Base-by-base conservation (phyloP, 345 rosid genomes). In the Corchorus olitorius region DNA sequence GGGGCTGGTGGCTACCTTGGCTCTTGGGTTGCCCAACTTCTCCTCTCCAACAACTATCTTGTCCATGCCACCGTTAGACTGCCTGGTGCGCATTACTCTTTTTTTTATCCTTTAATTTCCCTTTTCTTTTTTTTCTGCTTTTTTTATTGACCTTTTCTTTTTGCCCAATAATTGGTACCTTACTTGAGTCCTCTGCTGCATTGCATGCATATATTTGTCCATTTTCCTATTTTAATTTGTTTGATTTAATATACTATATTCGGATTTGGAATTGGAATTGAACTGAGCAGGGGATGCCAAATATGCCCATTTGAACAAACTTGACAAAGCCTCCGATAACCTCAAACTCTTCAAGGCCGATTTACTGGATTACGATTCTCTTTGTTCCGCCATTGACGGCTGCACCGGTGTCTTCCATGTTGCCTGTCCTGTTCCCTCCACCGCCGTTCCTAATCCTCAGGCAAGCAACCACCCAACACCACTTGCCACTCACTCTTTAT, bases 1-100 rank as follows among this genome's bases (percentile, higher is more conserved):
- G 98, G 98, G 17, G 97, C 92, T 1, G 93, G 93, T 66, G 97
- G 97, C 2, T 87, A 79, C 78, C 12, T 93, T 0, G 92, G 84
- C 37, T 90, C 97, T 3, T 88, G 93, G 92, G 74, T 90, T 39
- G 90, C 88, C 22, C 81, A 88, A 79, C 83, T 83, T 77, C 94
- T 89, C 49, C 91, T 87, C 63, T 89, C 92, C 48, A 81, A 77
- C 19, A 80, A 74, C 76, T 92, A 83, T 80, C 5, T 54, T 35
- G 95, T 92, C 75, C 92, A 87, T 50, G 94, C 87, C 79, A 90
- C 92, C 45, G 83, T 85, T 27, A 83, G 97, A 86, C 85, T 86
- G 14, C 92, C 90, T 17, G 72, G 92, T 91, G 67, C 55, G 8
- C 13, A 35, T 20, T 4, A 49, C 22, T 8, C 9, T 53, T 33